Evolutionary conservation across 2,329 filamentous ascomycete genomes (phyloP).

Genomic region (Aspergillus quadrilineatus): DNA sequence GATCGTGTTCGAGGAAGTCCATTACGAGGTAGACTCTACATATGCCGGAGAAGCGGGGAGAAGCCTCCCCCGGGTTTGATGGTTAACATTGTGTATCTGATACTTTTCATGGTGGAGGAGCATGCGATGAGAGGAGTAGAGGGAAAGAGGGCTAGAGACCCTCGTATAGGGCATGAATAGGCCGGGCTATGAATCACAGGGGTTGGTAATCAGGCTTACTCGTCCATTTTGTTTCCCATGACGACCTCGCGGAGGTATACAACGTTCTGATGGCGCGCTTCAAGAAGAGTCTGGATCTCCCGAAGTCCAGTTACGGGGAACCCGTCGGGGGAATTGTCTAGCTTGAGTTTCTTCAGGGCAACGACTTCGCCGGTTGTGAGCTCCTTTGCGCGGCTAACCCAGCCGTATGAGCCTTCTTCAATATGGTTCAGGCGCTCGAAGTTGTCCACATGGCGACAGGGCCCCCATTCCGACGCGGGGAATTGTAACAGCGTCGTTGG

Average conservation of each 20-base stretch:
- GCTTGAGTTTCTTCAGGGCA: constrained; percentile 89
- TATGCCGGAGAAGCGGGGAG: constrained; percentile 17
- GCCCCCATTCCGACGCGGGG: constrained; percentile 65
- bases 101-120: constrained; percentile 35
- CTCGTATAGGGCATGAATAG: neutral
- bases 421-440: constrained; percentile 95
- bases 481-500: constrained; percentile 70
- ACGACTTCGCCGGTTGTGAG: constrained; percentile 74
- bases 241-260: constrained; percentile 82
- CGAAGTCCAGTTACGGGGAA: constrained; percentile 89
- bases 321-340: constrained; percentile 75
- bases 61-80: constrained; percentile 13
- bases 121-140: neutral
- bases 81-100: constrained; percentile 38
- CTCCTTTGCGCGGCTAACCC: constrained; percentile 82
- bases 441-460: constrained; percentile 75
- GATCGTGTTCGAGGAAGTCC: constrained; percentile 95
- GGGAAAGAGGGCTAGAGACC: neutral
- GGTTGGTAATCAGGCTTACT: constrained; percentile 43
- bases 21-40: constrained; percentile 85
- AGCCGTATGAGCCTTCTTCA: constrained; percentile 95
- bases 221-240: constrained; percentile 63
- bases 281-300: constrained; percentile 87
- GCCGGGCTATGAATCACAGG: too few species aligned
- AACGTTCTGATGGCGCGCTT: constrained; percentile 78